Percentiles rank a stretch among this genome's conserved stretches.
These are phyloP conservation scores for Neurospora sp. DNA, from an alignment of 495 filamentous ascomycete genomes.

Conservation along the genomic window DNA sequence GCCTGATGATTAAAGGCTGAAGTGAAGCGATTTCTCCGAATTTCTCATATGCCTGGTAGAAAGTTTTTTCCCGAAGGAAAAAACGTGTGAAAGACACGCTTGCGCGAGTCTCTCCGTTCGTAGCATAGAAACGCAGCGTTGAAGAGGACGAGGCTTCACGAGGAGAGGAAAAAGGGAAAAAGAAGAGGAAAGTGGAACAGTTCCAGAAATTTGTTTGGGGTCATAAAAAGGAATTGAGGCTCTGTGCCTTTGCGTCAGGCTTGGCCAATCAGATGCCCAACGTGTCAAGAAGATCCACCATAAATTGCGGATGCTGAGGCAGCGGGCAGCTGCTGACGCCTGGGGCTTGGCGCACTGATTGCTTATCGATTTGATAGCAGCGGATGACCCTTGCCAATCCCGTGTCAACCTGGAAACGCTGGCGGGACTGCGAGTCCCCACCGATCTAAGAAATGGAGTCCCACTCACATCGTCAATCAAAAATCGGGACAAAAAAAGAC, in stretches of 20 bases:
- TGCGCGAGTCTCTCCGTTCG: conserved; percentile 58
- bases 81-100: conserved; percentile 24
- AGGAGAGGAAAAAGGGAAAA: conserved; percentile 32
- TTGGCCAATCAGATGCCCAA: background rate
- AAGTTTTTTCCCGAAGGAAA: background rate
- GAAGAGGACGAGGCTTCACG: conserved; percentile 80
- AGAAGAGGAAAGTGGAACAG: conserved; percentile 11
- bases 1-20: conserved; percentile 48
- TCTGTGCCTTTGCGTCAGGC: background rate
- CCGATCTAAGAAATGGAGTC: background rate
- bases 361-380: background rate
- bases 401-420: background rate
- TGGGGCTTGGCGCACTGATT: background rate
- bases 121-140: conserved; percentile 99
- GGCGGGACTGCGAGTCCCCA: background rate
- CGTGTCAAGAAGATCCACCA: background rate
- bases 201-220: conserved; percentile 14
- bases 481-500: background rate
- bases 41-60: conserved; percentile 88
- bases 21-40: conserved; percentile 73
- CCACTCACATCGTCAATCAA: background rate
- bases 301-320: background rate
- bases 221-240: conserved; percentile 14
- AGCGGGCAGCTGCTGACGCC: background rate
- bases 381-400: background rate